phyloP scores from a whole-genome alignment of 2,329 filamentous ascomycete species.

The Phoma herbarum region DNA sequence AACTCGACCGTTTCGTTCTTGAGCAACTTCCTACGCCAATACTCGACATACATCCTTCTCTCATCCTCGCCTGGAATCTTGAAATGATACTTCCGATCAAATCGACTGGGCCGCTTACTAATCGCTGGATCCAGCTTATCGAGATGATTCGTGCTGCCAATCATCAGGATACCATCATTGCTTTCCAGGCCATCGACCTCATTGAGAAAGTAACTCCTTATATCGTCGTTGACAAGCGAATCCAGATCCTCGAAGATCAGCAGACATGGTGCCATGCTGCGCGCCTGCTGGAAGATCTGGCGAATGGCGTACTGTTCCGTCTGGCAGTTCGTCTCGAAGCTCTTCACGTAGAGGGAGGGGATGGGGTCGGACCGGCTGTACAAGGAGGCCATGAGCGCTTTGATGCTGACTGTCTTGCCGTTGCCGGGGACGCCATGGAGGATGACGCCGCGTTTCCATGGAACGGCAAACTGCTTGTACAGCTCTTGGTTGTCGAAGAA shows the following conservation, averaged over 20 bases:
- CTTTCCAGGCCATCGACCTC: constrained; percentile 73
- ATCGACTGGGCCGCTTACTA: constrained; percentile 54
- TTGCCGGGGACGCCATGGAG: constrained; percentile 67
- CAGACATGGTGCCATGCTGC: constrained; percentile 70
- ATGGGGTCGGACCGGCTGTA: constrained; percentile 61
- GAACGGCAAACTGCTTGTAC: constrained; percentile 56
- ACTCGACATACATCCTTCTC: constrained; percentile 51
- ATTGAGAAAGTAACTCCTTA: constrained; percentile 75
- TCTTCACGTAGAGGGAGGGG: constrained; percentile 64
- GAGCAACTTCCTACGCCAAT: constrained; percentile 52
- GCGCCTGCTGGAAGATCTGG: constrained; percentile 58
- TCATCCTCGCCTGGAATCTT: constrained; percentile 48
- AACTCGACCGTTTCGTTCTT: constrained; percentile 47
- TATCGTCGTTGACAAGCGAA: constrained; percentile 65
- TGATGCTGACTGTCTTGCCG: constrained; percentile 74
- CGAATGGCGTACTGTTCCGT: constrained; percentile 62
- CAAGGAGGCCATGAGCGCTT: constrained; percentile 71
- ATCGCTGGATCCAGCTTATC: constrained; percentile 71
- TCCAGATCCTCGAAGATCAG: constrained; percentile 77
- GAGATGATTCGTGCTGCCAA: constrained; percentile 69
- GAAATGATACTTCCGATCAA: constrained; percentile 58
- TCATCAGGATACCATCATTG: constrained; percentile 74
- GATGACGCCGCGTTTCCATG: constrained; percentile 59
- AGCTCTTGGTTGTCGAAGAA: constrained; percentile 57
- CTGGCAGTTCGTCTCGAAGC: constrained; percentile 54